Base-by-base conservation (phyloP, 192 early-diverging fungal genomes). In the Backusella westeae region DNA sequence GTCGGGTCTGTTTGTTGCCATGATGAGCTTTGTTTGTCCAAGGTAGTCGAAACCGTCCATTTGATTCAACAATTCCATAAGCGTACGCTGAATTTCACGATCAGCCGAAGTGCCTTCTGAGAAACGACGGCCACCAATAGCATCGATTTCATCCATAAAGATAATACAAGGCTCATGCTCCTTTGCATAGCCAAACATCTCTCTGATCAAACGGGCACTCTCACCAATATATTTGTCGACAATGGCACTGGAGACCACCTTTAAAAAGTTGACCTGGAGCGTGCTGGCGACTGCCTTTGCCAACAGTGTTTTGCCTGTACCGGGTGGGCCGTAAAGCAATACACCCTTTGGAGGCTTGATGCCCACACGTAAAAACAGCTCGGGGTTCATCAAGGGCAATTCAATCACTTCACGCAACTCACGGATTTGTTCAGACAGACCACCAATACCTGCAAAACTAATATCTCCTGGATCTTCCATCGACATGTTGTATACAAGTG, bases 201-300 rank as follows among this genome's bases (percentile, higher is more conserved):
- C 98, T 35, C 98, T 89, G 72, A 99, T 91, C 67, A 99, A 84
- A 76, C 98, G 86, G 53, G 98, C 97, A 86, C 94, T 96, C 86
- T 99, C 98, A 73, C 98, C 98, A 87, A 99, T 99, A 81, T 98
- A 99, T 86, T 99, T 99, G 89, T 99, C 98, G 4, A 99, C 97
- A 84, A 99, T 99, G 10, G 98, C 98, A 81, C 93, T 95, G 32
- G 96, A 96, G 0, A 98, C 98, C 1, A 99, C 97, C 81, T 99
- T 99, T 56, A 99, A 87, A 81, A 99, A 99, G 79, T 98, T 99
- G 77, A 96, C 98, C 79, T 99, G 96, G 17, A 99, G 83, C 6
- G 97, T 98, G 73, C 93, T 94, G 6, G 98, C 98, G 2, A 99
- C 98, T 1, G 98, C 98, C 80, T 97, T 90, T 10, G 98, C 98